These are phyloP conservation scores for Dothistroma septosporum DNA, from an alignment of 2,329 filamentous ascomycete species.

Conservation along the genomic window DNA sequence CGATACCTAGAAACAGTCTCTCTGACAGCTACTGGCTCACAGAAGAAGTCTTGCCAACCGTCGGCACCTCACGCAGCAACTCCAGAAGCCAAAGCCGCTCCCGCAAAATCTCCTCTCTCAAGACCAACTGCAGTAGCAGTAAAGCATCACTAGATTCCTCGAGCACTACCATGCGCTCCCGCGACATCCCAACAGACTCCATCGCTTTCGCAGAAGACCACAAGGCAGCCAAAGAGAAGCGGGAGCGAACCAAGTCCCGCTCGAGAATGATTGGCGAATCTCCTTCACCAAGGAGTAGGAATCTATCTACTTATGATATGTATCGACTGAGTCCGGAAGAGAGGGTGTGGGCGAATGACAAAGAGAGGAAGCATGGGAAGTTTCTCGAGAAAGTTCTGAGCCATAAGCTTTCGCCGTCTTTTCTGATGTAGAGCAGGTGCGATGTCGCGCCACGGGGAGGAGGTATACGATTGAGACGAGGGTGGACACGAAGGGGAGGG, in stretches of 20 bases:
- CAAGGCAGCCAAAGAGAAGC: neutral
- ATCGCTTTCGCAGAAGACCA: conserved; percentile 6
- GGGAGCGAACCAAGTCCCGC: neutral
- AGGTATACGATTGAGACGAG: neutral
- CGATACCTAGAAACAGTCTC: neutral
- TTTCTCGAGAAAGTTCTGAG: conserved; percentile 1
- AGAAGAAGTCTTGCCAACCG: neutral
- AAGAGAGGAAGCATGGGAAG: conserved; percentile 4
- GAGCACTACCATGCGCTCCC: neutral
- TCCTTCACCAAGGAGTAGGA: neutral
- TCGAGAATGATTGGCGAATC: neutral
- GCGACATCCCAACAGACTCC: neutral
- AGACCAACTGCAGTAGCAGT: neutral
- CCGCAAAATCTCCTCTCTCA: neutral
- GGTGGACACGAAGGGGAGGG: neutral
- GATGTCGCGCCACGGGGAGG: conserved; percentile 1
- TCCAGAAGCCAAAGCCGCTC: neutral
- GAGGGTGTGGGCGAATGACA: conserved; percentile 3
- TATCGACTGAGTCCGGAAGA: neutral
- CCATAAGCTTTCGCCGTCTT: conserved; percentile 4
- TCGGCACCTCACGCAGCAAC: neutral
- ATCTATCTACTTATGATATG: conserved; percentile 3
- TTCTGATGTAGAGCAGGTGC: conserved; percentile 2
- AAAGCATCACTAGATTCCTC: neutral
- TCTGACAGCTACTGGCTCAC: neutral